Percentiles rank a stretch among this genome's conserved stretches.
Evolutionary conservation across 2,329 filamentous ascomycete genomes (phyloP).

Genomic region (Trichophyton benhamiae): DNA sequence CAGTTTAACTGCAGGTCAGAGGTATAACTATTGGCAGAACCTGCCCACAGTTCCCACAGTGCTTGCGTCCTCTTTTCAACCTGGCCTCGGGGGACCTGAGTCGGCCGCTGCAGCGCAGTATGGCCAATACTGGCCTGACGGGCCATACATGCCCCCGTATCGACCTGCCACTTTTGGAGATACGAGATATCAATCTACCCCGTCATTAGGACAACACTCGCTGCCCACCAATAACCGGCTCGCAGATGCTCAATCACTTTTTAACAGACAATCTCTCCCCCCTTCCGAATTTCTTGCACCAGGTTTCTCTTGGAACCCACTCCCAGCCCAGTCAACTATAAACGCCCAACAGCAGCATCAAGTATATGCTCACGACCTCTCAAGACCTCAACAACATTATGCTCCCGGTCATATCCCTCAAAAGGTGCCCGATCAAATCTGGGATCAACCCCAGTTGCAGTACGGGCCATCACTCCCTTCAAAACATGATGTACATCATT

Average conservation of each 20-base stretch:
- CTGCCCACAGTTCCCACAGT: slow-evolving; percentile 46
- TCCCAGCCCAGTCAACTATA: slow-evolving; percentile 15
- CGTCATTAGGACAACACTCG: slow-evolving; percentile 16
- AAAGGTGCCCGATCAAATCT: slow-evolving; percentile 9
- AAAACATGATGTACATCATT: slow-evolving; percentile 5
- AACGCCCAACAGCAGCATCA: slow-evolving; percentile 1
- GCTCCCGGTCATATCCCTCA: slow-evolving; percentile 26
- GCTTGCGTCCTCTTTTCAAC: slow-evolving; percentile 41
- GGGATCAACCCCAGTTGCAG: slow-evolving; percentile 20
- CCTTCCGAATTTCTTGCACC: slow-evolving; percentile 19
- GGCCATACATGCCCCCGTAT: slow-evolving; percentile 47
- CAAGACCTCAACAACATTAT: slow-evolving; percentile 24
- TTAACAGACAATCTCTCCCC: slow-evolving; percentile 20
- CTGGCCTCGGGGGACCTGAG: slow-evolving; percentile 46
- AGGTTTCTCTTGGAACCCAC: slow-evolving; percentile 24
- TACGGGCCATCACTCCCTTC: slow-evolving; percentile 10
- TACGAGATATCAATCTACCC: slow-evolving; percentile 25
- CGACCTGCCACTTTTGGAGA: slow-evolving; percentile 46
- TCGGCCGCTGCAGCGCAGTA: slow-evolving; percentile 46
- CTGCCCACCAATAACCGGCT: slow-evolving; percentile 18
- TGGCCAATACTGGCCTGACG: slow-evolving; percentile 53
- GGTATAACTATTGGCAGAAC: slow-evolving; percentile 30
- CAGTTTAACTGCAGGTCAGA: slow-evolving; percentile 28
- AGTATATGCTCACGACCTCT: slow-evolving; percentile 20
- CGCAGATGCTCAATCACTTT: slow-evolving; percentile 21